Base-by-base conservation (phyloP, 164 flowering plant genomes). In the Piper betle region DNA sequence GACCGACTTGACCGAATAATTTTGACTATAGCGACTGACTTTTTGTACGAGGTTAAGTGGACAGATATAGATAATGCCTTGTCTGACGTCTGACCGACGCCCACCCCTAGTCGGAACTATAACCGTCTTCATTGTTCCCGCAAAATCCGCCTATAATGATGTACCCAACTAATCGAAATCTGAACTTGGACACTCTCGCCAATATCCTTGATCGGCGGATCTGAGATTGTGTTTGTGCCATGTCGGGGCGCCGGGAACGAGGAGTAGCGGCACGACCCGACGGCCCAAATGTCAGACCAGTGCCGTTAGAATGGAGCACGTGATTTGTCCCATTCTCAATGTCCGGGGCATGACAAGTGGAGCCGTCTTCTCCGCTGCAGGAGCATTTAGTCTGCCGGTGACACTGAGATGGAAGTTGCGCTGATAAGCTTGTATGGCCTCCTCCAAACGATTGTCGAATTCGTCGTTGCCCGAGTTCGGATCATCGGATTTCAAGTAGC, bases 301-400 rank as follows among this genome's bases (percentile, higher is more conserved):
- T 68, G 57, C 18, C 61, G 75, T 25, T 61, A 64, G 71, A 42
- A 16, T 43, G 39, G 6, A 19, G 64, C 65, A 62, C 53, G 0
- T 69, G 17, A 52, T 52, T 63, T 0, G 67, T 19, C 20, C 72
- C 75, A 40, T 72, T 64, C 41, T 71, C 54, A 13, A 68, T 62
- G 63, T 91, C 96, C 2, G 79, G 60, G 6, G 79, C 77, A 39
- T 91, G 93, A 56, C 97, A 90, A 20, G 95, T 62, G 93, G 93
- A 7, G 64, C 38, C 73, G 87, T 77, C 11, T 75, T 61, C 0
- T 78, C 4, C 0, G 84, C 50, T 0, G 87, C 83, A 0, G 59
- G 20, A 1, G 64, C 57, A 59, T 82, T 84, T 17, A 81, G 78
- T 19, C 58, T 6, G 1, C 86, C 84, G 18, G 82, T 77, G 64